Evolutionary conservation across 2,329 filamentous ascomycete species (phyloP).

Genomic region (Penicillium freii): DNA sequence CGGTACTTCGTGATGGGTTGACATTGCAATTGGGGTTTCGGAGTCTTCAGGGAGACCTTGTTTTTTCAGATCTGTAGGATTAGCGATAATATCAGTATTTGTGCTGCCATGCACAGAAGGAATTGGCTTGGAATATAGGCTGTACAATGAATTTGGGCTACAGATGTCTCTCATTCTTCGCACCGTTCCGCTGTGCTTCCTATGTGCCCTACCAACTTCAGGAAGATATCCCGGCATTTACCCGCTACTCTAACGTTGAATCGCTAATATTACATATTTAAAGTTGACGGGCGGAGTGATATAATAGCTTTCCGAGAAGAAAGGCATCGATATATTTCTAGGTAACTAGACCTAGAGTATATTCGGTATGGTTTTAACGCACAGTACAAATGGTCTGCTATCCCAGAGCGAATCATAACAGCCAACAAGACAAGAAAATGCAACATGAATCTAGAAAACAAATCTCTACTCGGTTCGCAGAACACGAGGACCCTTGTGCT

Average conservation of each 20-base stretch:
- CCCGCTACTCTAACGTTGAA: not conserved
- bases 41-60: constrained; percentile 22
- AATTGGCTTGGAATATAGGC: constrained; percentile 10
- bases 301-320: not conserved
- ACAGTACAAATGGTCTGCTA: constrained; percentile 13
- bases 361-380: constrained; percentile 9
- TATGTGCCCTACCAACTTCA: not conserved
- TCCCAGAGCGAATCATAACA: constrained; percentile 12
- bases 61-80: constrained; percentile 16
- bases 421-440: constrained; percentile 8
- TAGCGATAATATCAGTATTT: constrained; percentile 16
- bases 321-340: constrained; percentile 3
- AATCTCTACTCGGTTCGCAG: constrained; percentile 43
- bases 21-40: constrained; percentile 16
- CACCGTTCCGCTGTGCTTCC: not conserved
- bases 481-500: constrained; percentile 45
- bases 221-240: not conserved
- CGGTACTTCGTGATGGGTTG: constrained; percentile 2
- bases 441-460: constrained; percentile 11
- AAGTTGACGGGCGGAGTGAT: not conserved
- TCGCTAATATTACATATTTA: not conserved
- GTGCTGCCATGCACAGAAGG: constrained; percentile 19
- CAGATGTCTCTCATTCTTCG: constrained; percentile 12
- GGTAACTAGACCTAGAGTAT: constrained; percentile 9
- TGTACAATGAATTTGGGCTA: constrained; percentile 14